phyloP scores from a whole-genome alignment of 2,329 filamentous ascomycete genomes.

The Xenoacremonium recifei region DNA sequence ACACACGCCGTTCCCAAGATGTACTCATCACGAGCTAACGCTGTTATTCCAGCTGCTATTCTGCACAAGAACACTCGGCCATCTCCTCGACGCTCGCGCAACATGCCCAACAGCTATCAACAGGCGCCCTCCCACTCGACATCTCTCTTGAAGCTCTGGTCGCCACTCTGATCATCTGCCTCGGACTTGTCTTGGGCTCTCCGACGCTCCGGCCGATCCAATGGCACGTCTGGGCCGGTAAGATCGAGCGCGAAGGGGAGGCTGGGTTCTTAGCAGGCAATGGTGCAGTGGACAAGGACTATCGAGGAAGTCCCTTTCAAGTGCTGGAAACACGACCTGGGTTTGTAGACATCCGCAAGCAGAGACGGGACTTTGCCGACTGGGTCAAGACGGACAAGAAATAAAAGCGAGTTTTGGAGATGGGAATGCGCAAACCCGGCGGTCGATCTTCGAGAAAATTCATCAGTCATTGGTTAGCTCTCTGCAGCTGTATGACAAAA shows the following conservation, averaged over 20 bases:
- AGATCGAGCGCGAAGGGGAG: constrained; percentile 76
- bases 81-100: constrained; percentile 59
- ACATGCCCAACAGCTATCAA: constrained; percentile 38
- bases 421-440: too few relatives aligned
- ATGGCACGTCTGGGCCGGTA: constrained; percentile 78
- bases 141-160: constrained; percentile 84
- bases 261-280: constrained; percentile 54
- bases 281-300: constrained; percentile 68
- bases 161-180: constrained; percentile 75
- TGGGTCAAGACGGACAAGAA: constrained; percentile 56
- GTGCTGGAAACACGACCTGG: constrained; percentile 76
- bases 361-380: constrained; percentile 74
- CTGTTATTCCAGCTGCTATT: constrained; percentile 73
- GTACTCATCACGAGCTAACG: constrained; percentile 13
- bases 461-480: too few relatives aligned
- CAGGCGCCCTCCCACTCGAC: constrained; percentile 69
- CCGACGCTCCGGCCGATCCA: constrained; percentile 80
- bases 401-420: constrained; percentile 8
- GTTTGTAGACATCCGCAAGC: constrained; percentile 84
- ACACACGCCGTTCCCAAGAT: background rate
- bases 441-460: too few relatives aligned
- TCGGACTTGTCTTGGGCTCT: constrained; percentile 78
- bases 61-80: constrained; percentile 85
- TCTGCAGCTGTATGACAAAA: too few relatives aligned
- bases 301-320: constrained; percentile 74